phyloP scores from a whole-genome alignment of 1,284 basidiomycete species.

The Lentinula novae-zelandiae region DNA sequence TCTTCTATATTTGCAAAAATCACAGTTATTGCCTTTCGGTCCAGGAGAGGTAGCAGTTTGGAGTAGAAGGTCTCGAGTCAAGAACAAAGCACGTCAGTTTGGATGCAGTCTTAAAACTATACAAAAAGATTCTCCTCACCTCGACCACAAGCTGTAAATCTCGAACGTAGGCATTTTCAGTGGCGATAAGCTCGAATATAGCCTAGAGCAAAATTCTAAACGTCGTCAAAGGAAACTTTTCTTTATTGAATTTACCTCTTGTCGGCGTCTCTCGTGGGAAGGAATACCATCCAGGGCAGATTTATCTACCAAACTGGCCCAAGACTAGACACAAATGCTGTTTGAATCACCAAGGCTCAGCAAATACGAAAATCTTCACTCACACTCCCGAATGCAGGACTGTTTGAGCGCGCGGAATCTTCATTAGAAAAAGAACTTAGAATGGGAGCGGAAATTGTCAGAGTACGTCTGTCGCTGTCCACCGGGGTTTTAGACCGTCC shows the following conservation, averaged over 20 bases:
- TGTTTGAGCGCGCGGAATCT: slow-evolving; percentile 34
- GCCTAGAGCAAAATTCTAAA: slow-evolving; percentile 35
- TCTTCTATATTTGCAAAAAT: slow-evolving; percentile 95
- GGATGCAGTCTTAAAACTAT: not conserved
- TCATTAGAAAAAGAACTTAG: slow-evolving; percentile 23
- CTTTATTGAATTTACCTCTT: slow-evolving; percentile 55
- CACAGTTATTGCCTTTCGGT: slow-evolving; percentile 73
- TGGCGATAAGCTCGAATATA: slow-evolving; percentile 90
- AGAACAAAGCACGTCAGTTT: not conserved
- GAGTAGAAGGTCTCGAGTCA: slow-evolving; percentile 68
- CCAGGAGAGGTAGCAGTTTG: slow-evolving; percentile 70
- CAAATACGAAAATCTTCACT: slow-evolving; percentile 24
- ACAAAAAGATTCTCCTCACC: slow-evolving; percentile 37
- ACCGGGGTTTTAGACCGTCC: slow-evolving; percentile 38
- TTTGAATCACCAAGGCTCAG: not conserved
- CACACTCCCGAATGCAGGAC: slow-evolving; percentile 68
- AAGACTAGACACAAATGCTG: slow-evolving; percentile 50
- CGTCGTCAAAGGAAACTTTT: not conserved
- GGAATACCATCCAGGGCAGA: slow-evolving; percentile 78
- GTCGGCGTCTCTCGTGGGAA: slow-evolving; percentile 74
- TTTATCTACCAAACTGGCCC: slow-evolving; percentile 87
- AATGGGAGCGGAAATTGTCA: slow-evolving; percentile 62
- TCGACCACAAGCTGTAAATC: slow-evolving; percentile 89
- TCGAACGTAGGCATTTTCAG: slow-evolving; percentile 84
- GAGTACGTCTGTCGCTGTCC: slow-evolving; percentile 33